A percentile compares a stretch with the other conserved stretches of the same genome.
Evolutionary conservation across 495 filamentous ascomycete species (phyloP).

Genomic region (Haplographium delicatum): DNA sequence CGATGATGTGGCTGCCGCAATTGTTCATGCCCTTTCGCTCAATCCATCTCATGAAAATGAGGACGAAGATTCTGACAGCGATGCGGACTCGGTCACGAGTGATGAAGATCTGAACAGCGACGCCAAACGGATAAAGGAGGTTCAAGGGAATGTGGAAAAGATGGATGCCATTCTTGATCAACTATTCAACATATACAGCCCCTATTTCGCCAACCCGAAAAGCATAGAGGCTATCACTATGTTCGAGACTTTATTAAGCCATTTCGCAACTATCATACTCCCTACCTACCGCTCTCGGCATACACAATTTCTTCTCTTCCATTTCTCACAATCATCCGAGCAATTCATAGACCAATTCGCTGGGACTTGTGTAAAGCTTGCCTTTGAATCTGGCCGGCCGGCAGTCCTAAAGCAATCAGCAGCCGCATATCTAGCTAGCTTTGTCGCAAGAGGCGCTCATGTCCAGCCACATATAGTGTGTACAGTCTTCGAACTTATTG

Average conservation of each 20-base stretch:
- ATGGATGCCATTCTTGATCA: slow-evolving; percentile 89
- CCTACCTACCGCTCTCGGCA: slow-evolving; percentile 84
- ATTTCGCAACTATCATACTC: slow-evolving; percentile 80
- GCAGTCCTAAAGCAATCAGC: slow-evolving; percentile 72
- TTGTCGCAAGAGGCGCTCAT: slow-evolving; percentile 80
- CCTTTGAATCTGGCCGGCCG: slow-evolving; percentile 54
- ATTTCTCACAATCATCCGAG: slow-evolving; percentile 76
- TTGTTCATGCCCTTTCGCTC: slow-evolving; percentile 37
- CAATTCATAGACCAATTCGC: slow-evolving; percentile 74
- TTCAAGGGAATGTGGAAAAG: slow-evolving; percentile 80
- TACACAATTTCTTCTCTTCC: slow-evolving; percentile 88
- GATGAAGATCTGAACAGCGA: slow-evolving; percentile 43
- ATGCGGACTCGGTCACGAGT: slow-evolving; percentile 45
- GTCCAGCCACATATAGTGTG: slow-evolving; percentile 70
- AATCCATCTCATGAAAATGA: slow-evolving; percentile 31
- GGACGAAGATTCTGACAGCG: slow-evolving; percentile 58
- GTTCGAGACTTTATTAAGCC: slow-evolving; percentile 69
- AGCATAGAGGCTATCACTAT: slow-evolving; percentile 41
- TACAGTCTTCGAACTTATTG: slow-evolving; percentile 69
- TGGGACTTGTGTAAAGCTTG: slow-evolving; percentile 66
- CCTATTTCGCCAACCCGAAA: slow-evolving; percentile 54
- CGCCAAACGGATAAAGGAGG: slow-evolving; percentile 45
- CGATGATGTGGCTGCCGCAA: slow-evolving; percentile 44
- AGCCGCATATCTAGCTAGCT: slow-evolving; percentile 89
- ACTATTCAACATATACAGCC: slow-evolving; percentile 76